Percentiles rank a stretch among this genome's conserved stretches.
phyloP scores from a whole-genome alignment of 805 yeast species.

The Wickerhamomyces hampshirensis region DNA sequence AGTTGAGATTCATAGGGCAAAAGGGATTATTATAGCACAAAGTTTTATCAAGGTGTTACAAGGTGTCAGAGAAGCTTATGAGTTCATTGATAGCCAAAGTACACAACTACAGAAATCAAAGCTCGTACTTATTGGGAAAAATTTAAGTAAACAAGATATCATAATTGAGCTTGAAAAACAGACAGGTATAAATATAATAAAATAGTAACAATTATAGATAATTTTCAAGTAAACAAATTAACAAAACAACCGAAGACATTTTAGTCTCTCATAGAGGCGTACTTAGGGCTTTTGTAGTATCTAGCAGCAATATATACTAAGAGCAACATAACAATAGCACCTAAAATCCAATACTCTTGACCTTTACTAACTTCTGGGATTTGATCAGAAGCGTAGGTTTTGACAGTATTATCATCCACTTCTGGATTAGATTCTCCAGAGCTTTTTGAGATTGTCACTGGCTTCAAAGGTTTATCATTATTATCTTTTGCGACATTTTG shows the following conservation, averaged over 20 bases:
- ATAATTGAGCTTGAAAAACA: constrained; percentile 26
- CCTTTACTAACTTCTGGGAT: constrained; percentile 7
- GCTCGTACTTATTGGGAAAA: constrained; percentile 73
- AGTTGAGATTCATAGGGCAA: constrained; percentile 75
- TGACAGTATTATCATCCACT: constrained; percentile 15
- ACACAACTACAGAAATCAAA: constrained; percentile 44
- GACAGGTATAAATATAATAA: constrained; percentile 11
- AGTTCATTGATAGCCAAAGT: constrained; percentile 47
- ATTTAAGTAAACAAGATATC: constrained; percentile 37
- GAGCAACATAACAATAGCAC: constrained; percentile 15
- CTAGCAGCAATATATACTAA: constrained; percentile 16
- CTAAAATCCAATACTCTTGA: constrained; percentile 13
- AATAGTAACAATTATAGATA: background rate
- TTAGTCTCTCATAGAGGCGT: constrained; percentile 24
- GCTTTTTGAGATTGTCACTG: constrained; percentile 35
- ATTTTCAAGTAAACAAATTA: background rate
- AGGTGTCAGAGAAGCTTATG: constrained; percentile 92
- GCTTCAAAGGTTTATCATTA: constrained; percentile 38
- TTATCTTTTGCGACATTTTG: constrained; percentile 48
- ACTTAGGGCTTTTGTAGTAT: constrained; percentile 14
- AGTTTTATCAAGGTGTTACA: constrained; percentile 44
- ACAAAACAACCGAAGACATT: constrained; percentile 1
- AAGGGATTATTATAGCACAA: constrained; percentile 56
- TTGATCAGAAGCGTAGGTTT: constrained; percentile 18
- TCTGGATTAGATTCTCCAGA: constrained; percentile 25